Conservation (phyloP, 1,284 basidiomycete species). For the Ganoderma sinense region DNA sequence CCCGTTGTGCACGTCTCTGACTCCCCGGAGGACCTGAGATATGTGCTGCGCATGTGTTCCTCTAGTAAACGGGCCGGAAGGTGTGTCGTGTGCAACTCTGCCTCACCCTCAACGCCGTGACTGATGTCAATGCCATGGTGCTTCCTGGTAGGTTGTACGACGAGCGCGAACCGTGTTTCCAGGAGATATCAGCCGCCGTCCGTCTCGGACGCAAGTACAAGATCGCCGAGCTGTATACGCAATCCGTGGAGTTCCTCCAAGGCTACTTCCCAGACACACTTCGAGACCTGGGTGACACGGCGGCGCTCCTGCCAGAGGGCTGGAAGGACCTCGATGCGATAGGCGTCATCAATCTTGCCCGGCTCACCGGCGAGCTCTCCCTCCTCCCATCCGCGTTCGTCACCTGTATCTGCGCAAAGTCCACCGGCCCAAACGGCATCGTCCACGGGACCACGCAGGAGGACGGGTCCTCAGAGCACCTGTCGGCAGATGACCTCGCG, state of each 20-base stretch:
- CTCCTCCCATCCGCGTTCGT: not conserved
- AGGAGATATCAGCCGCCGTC: not conserved
- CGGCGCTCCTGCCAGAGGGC: not conserved
- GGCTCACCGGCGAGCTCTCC: not conserved
- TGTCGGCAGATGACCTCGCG: not conserved
- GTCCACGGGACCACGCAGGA: not conserved
- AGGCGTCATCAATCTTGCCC: slow-evolving; percentile 3
- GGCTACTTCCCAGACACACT: not conserved
- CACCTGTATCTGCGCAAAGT: not conserved
- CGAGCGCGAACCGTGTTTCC: not conserved
- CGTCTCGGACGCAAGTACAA: slow-evolving; percentile 15
- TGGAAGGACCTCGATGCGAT: slow-evolving; percentile 14
- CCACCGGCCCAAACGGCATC: not conserved
- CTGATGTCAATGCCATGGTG: too few relatives aligned
- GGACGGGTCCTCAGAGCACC: not conserved
- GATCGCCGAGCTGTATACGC: not conserved
- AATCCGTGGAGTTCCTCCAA: not conserved
- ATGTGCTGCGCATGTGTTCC: slow-evolving; percentile 7
- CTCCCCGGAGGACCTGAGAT: slow-evolving; percentile 7
- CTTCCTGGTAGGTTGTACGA: not conserved
- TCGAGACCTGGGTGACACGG: not conserved
- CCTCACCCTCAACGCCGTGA: too few relatives aligned
- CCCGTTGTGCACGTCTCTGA: slow-evolving; percentile 8
- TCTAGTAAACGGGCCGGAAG: not conserved
- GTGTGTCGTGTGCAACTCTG: too few relatives aligned